phyloP scores from a whole-genome alignment of 139 green algal genomes.

The Pleodorina starrii region DNA sequence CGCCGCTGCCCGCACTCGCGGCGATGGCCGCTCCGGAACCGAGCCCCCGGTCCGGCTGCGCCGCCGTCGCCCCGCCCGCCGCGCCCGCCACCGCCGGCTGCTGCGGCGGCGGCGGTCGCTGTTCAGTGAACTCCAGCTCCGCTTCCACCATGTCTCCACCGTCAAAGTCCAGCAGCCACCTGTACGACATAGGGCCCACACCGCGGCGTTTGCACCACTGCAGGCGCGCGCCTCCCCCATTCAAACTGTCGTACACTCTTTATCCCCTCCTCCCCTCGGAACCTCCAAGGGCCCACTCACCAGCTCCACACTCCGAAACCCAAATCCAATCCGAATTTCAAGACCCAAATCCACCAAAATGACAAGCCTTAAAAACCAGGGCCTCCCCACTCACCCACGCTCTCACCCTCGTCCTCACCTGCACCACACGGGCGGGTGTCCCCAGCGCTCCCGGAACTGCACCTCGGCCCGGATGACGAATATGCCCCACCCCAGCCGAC shows the following conservation, averaged over 20 bases:
- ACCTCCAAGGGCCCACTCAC: not conserved
- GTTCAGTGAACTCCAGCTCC: constrained; percentile 27
- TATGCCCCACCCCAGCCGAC: constrained; percentile 24
- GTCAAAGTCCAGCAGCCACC: constrained; percentile 44
- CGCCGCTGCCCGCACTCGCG: too few relatives aligned
- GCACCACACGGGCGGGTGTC: constrained; percentile 7
- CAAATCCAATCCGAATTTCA: too few relatives aligned
- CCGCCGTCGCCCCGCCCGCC: not conserved
- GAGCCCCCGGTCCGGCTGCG: too few relatives aligned
- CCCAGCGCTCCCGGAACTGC: constrained; percentile 3
- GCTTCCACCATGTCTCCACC: constrained; percentile 38
- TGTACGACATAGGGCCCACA: not conserved
- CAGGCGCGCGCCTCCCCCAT: not conserved
- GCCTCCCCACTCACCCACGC: too few relatives aligned
- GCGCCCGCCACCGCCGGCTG: not conserved
- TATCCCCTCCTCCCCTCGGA: not conserved
- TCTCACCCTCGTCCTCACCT: constrained; percentile 11
- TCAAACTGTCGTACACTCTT: not conserved
- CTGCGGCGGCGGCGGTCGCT: not conserved
- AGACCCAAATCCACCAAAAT: too few relatives aligned
- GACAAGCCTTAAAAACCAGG: too few relatives aligned
- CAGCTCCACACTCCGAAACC: too few relatives aligned
- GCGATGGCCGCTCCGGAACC: too few relatives aligned
- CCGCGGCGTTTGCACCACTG: not conserved
- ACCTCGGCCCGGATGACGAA: constrained; percentile 38